Conservation (phyloP, 78 protist genomes). For the Planoprotostelium fungivorum region DNA sequence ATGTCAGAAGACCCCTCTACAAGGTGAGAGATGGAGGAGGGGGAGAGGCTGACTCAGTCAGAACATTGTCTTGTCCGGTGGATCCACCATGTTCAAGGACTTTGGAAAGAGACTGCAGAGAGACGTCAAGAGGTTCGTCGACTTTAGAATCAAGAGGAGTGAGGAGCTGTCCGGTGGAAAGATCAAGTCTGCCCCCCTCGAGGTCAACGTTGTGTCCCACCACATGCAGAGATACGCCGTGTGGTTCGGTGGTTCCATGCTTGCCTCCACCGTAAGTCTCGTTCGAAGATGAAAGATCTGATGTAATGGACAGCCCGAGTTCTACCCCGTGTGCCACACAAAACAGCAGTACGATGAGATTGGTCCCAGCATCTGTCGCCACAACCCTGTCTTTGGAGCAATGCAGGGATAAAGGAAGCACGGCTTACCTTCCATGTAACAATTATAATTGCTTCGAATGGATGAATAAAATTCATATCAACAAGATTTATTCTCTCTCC, state of each 20-base stretch:
- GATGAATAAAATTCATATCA: too few relatives aligned
- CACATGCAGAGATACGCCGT: slow-evolving; percentile 95
- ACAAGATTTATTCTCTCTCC: too few relatives aligned
- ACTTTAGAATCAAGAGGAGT: slow-evolving; percentile 59
- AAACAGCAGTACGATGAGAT: slow-evolving; percentile 93
- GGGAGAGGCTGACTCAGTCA: background rate
- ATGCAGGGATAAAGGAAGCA: background rate
- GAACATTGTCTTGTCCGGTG: slow-evolving; percentile 98
- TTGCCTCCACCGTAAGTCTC: slow-evolving; percentile 70
- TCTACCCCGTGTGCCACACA: slow-evolving; percentile 83
- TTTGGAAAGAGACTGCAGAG: slow-evolving; percentile 91
- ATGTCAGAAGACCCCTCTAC: slow-evolving; percentile 90
- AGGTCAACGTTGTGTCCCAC: slow-evolving; percentile 94
- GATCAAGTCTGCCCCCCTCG: slow-evolving; percentile 78
- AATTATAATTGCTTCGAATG: too few relatives aligned
- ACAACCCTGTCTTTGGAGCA: slow-evolving; percentile 79
- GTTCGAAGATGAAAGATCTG: background rate
- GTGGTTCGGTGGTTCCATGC: slow-evolving; percentile 96
- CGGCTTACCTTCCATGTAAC: too few relatives aligned
- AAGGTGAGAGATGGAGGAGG: slow-evolving; percentile 40
- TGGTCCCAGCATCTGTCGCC: slow-evolving; percentile 92
- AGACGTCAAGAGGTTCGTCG: slow-evolving; percentile 79
- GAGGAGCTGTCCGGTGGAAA: slow-evolving; percentile 74
- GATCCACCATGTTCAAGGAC: slow-evolving; percentile 98
- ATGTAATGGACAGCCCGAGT: slow-evolving; percentile 75